Evolutionary conservation across 179 eudicot genomes (phyloP).

Genomic region (Sideroxylon spinosum): DNA sequence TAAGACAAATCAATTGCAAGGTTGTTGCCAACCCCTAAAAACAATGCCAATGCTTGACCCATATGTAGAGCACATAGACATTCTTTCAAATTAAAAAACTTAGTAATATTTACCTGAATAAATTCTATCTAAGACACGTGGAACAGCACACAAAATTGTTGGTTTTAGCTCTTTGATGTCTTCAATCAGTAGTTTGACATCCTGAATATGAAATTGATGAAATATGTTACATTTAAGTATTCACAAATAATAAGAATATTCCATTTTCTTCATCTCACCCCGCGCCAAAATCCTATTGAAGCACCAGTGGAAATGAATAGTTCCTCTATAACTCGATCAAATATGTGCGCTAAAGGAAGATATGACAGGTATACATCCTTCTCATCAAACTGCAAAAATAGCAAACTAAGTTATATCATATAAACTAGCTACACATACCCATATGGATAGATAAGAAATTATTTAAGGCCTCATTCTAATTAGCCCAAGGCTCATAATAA

Average conservation of each 20-base stretch:
- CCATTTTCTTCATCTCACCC: constrained; percentile 44
- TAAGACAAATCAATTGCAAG: neutral
- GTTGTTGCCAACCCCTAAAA: neutral
- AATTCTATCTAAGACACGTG: constrained; percentile 81
- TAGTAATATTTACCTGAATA: constrained; percentile 59
- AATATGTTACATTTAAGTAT: constrained; percentile 2
- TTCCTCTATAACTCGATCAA: constrained; percentile 86
- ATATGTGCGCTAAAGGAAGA: constrained; percentile 95
- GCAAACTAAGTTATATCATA: neutral
- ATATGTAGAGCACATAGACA: constrained; percentile 4
- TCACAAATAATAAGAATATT: neutral
- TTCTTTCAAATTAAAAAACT: neutral
- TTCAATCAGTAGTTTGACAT: constrained; percentile 62
- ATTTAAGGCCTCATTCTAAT: neutral
- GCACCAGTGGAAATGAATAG: constrained; percentile 72
- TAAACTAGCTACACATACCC: neutral
- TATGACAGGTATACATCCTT: constrained; percentile 79
- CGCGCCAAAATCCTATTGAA: constrained; percentile 93
- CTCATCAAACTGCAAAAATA: constrained; percentile 46
- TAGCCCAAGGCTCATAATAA: neutral
- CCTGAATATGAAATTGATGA: constrained; percentile 40
- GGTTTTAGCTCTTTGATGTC: constrained; percentile 83
- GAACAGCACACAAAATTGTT: constrained; percentile 79
- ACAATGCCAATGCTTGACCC: neutral
- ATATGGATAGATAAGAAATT: neutral